phyloP scores from a whole-genome alignment of 2,329 filamentous ascomycete genomes.

The Pseudocercospora crystallina region DNA sequence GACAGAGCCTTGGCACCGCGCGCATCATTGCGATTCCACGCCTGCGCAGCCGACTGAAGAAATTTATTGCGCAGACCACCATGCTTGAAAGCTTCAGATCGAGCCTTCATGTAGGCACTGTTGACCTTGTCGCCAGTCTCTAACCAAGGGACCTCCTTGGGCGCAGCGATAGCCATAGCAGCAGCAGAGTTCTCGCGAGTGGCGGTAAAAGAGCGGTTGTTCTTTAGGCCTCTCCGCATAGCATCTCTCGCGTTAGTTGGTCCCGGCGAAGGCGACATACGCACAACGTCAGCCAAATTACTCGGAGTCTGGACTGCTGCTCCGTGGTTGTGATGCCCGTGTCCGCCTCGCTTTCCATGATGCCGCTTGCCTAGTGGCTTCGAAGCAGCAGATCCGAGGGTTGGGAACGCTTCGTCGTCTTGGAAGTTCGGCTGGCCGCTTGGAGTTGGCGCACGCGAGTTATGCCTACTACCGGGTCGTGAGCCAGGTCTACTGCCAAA shows the following conservation, averaged over 20 bases:
- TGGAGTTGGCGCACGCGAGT: conserved; percentile 62
- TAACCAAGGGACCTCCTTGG: conserved; percentile 93
- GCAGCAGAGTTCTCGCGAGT: conserved; percentile 73
- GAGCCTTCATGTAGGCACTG: conserved; percentile 89
- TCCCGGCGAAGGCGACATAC: conserved; percentile 86
- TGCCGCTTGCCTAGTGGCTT: conserved; percentile 81
- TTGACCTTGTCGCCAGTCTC: conserved; percentile 91
- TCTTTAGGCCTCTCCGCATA: conserved; percentile 54
- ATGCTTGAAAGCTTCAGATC: conserved; percentile 95
- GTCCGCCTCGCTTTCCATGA: conserved; percentile 84
- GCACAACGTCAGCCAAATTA: conserved; percentile 89
- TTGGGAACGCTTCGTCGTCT: conserved; percentile 93
- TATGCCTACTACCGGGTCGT: conserved; percentile 79
- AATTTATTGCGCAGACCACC: conserved; percentile 96
- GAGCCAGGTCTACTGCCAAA: conserved; percentile 67
- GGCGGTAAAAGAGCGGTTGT: conserved; percentile 65
- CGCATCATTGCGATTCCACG: conserved; percentile 97
- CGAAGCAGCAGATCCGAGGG: conserved; percentile 71
- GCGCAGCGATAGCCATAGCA: conserved; percentile 79
- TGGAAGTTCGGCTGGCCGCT: conserved; percentile 69
- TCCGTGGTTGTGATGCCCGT: conserved; percentile 62
- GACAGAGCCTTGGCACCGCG: conserved; percentile 93
- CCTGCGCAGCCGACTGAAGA: conserved; percentile 92
- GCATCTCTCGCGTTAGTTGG: conserved; percentile 49
- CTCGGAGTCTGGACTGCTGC: conserved; percentile 73